Base-by-base conservation (phyloP, 2,329 filamentous ascomycete genomes). In the Leptographium procerum region DNA sequence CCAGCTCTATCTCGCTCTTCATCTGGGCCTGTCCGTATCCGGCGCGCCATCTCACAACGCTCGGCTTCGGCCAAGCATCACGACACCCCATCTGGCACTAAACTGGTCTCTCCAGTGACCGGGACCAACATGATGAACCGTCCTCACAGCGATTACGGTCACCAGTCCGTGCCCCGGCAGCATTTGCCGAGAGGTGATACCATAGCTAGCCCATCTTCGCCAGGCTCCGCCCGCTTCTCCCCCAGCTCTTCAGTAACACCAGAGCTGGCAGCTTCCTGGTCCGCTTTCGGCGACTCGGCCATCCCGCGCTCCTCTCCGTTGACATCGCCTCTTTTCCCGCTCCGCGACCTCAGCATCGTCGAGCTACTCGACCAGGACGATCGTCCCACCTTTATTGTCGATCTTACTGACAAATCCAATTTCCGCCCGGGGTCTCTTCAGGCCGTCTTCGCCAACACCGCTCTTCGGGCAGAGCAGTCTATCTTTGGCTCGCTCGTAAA, bases 321-420 rank as follows among this genome's bases (percentile, higher is more conserved):
- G 57, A 69, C 74, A 1, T 75, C 81, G 2, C 75, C 76, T 6
- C 62, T 82, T 51, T 77, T 83, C 56, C 72, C 83, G 55, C 74
- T 91, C 5, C 81, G 81, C 48, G 79, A 80, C 29, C 76, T 91
- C 56, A 85, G 86, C 28, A 78, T 89, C 11, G 71, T 86, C 24
- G 89, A 92, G 68, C 73, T 92, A 45, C 70, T 94, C 47, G 88
- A 92, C 66, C 81, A 87, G 63, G 89, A 94, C 67, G 82, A 86
- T 55, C 77, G 89, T 52, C 89, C 88, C 3, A 88, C 86, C 0
- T 89, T 92, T 65, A 79, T 92, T 48, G 75, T 92, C 36, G 88
- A 92, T 65, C 71, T 88, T 55, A 74, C 75, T 9, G 82, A 86
- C 65, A 69, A 75, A 1, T 69, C 72, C n/a, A 85, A 84, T 64